Conservation (phyloP, 345 rosid species). For the Brassica rapa region DNA sequence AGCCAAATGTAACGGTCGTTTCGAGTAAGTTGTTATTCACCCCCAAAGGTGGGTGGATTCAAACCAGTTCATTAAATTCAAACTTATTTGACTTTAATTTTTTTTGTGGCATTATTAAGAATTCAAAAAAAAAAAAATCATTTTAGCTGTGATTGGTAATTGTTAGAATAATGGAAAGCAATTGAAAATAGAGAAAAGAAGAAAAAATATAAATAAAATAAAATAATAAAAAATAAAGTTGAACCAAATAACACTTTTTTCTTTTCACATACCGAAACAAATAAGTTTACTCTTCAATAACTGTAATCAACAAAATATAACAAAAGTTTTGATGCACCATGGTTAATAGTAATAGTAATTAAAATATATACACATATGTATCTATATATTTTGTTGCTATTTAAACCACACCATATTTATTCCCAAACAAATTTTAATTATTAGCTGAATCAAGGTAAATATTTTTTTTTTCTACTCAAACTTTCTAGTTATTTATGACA, state of each 20-base stretch:
- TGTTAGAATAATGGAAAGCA: too few species aligned
- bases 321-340: too few species aligned
- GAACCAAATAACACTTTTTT: not conserved
- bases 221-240: too few species aligned
- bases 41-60: not conserved
- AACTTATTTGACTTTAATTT: not conserved
- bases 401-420: too few species aligned
- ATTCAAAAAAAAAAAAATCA: not conserved
- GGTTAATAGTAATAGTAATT: too few species aligned
- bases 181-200: too few species aligned
- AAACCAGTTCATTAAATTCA: not conserved
- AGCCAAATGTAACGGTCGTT: constrained; percentile 41
- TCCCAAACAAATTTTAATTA: too few species aligned
- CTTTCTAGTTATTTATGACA: not conserved
- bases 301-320: not conserved
- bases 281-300: not conserved
- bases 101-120: not conserved
- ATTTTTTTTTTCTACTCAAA: not conserved
- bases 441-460: not conserved
- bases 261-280: not conserved
- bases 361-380: too few species aligned
- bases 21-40: not conserved
- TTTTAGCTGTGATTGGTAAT: too few species aligned
- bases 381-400: too few species aligned
- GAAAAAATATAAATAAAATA: not conserved